A percentile compares a stretch with the other conserved stretches of the same genome.
These are phyloP conservation scores for Ochromonas danica DNA, from an alignment of 108 stramenopile genomes.

Conservation along the genomic window DNA sequence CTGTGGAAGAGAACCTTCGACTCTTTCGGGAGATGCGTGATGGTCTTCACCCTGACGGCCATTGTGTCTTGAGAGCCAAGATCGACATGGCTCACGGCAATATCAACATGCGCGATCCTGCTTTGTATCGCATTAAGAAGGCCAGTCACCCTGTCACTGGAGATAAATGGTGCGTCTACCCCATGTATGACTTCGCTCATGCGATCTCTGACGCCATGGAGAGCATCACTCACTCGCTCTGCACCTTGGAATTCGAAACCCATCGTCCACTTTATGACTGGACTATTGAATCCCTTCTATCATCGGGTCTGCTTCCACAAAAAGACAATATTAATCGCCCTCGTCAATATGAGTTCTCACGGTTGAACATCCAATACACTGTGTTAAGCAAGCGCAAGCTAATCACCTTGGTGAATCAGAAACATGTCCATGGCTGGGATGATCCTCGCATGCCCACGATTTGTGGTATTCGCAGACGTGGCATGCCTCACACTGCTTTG, in stretches of 20 bases:
- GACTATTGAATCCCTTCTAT: constrained; percentile 71
- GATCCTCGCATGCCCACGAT: constrained; percentile 59
- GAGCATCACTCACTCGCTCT: constrained; percentile 80
- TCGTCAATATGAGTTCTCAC: constrained; percentile 83
- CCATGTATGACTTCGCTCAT: constrained; percentile 90
- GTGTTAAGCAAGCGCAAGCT: constrained; percentile 80
- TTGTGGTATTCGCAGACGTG: constrained; percentile 75
- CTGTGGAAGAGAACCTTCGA: constrained; percentile 68
- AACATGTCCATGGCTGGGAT: constrained; percentile 64
- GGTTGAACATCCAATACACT: constrained; percentile 81
- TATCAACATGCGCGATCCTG: constrained; percentile 84
- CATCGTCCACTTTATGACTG: constrained; percentile 88
- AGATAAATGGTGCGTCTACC: constrained; percentile 83
- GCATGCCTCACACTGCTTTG: constrained; percentile 75
- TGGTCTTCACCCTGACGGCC: constrained; percentile 32
- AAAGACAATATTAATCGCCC: constrained; percentile 40
- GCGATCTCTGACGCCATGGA: constrained; percentile 84
- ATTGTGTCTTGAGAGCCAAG: constrained; percentile 70
- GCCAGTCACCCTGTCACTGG: constrained; percentile 81
- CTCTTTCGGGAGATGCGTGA: constrained; percentile 66
- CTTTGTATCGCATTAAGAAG: constrained; percentile 82
- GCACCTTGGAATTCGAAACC: constrained; percentile 87
- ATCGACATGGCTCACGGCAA: constrained; percentile 87
- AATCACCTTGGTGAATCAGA: constrained; percentile 74
- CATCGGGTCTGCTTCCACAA: constrained; percentile 60